Evolutionary conservation across 179 eudicot genomes (phyloP), one percentile per base, ranked within the genome.

Genomic region (Actinidia arguta): DNA sequence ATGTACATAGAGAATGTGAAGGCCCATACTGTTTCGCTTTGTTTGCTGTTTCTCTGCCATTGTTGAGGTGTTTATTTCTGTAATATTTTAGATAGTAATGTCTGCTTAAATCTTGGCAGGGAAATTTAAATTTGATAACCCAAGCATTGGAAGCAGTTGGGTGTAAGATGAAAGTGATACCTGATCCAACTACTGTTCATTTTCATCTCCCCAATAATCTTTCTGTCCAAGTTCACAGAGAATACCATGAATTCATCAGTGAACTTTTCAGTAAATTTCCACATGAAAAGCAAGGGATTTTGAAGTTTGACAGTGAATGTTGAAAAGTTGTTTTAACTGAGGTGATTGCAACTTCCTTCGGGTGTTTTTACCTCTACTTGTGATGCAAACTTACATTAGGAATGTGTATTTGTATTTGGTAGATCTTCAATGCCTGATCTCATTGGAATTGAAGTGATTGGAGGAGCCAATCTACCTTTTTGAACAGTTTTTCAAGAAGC

Each of bases 381-480:
- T 47, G 20, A 27, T 52, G 31, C n/a, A 27, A 84, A 75, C 84
- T 54, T 69, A 44, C 59, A 59, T 55, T 73, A 68, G 67, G 48
- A 64, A 50, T 47, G 62, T 68, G 48, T 52, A 31, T 73, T 48
- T 67, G 18, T 80, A 67, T 89, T 81, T 62, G 80, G 75, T 85
- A 97, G 99, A 90, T 95, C 70, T 97, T 94, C 87, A 95, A 95
- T 86, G 93, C 99, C 59, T 97, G 93, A 97, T 95, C 88, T 91
- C 99, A 44, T 73, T 97, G 92, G 96, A 97, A 86, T 86, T 97
- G 89, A 97, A 97, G 87, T 97, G 98, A 62, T 97, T 97, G 76
- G 99, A 97, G 87, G 99, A 97, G 85, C 98, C 98, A n/a, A 91
- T 97, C 79, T 97, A 97, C 85, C 98, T 97, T 76, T 97, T 95